phyloP scores from a whole-genome alignment of 164 flowering plant genomes.

The Piper longum region DNA sequence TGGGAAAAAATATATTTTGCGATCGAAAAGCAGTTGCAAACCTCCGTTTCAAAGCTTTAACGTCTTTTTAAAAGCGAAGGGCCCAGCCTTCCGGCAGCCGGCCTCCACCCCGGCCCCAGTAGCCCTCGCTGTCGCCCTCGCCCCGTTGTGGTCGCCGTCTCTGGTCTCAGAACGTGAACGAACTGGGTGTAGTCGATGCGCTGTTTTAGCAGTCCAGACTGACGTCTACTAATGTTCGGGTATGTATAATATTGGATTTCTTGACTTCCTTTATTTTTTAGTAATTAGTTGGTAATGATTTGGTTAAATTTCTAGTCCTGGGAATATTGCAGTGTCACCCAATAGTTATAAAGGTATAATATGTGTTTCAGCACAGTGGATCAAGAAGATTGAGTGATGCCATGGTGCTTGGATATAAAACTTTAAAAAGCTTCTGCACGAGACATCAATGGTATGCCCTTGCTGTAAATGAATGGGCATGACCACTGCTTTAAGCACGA shows the following conservation, averaged over 20 bases:
- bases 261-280: no score
- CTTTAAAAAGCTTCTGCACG: constrained; percentile 76
- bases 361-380: constrained; percentile 60
- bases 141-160: no score
- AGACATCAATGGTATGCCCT: constrained; percentile 78
- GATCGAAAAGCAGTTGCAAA: no score
- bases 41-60: no score
- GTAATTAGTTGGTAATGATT: no score
- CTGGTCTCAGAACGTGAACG: neutral
- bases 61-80: no score
- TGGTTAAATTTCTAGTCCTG: neutral
- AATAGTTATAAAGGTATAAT: no score
- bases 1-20: no score
- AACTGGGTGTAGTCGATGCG: constrained; percentile 7
- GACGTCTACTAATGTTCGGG: neutral
- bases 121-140: no score
- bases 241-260: constrained; percentile 4
- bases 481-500: no score
- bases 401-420: constrained; percentile 87
- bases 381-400: constrained; percentile 97
- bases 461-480: constrained; percentile 56
- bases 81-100: no score
- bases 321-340: neutral
- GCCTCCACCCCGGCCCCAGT: no score
- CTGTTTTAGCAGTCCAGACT: constrained; percentile 2